A percentile compares a stretch with the other conserved stretches of the same genome.
Conservation (phyloP, 352 stramenopile genomes). For the Globisporangium nodosum region DNA sequence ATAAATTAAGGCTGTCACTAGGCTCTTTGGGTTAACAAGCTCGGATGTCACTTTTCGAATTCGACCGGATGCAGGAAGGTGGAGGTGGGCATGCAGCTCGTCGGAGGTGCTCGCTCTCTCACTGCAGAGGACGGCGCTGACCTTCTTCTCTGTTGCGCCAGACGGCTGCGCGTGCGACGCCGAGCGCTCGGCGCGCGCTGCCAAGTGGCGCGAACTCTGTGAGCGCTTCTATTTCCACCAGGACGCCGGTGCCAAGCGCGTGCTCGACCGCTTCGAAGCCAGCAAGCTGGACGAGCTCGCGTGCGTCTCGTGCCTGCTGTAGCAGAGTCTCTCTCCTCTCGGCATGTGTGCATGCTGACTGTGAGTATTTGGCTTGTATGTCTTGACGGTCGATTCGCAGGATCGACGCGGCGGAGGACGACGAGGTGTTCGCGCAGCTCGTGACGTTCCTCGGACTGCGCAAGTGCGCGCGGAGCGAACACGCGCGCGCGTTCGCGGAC, state of each 20-base stretch:
- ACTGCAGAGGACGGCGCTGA: too few species aligned
- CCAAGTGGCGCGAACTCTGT: conserved; percentile 56
- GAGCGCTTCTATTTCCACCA: conserved; percentile 58
- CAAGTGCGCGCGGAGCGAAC: conserved; percentile 32
- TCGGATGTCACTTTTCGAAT: background rate
- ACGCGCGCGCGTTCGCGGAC: conserved; percentile 29
- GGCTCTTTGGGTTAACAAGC: background rate
- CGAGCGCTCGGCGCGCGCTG: conserved; percentile 22
- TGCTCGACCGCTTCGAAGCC: conserved; percentile 65
- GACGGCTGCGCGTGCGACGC: conserved; percentile 31
- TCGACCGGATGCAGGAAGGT: background rate
- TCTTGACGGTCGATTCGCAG: background rate
- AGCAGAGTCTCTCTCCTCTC: background rate
- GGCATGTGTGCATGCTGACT: background rate
- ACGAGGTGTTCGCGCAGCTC: conserved; percentile 14
- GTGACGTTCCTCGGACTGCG: conserved; percentile 32
- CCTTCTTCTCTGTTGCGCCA: background rate
- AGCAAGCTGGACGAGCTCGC: conserved; percentile 60
- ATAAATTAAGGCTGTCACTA: background rate
- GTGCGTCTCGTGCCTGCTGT: conserved; percentile 14
- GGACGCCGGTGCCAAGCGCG: conserved; percentile 47
- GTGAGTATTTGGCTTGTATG: background rate
- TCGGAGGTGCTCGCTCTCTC: too few species aligned
- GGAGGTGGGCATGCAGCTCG: too few species aligned
- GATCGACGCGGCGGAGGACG: conserved; percentile 7